Percentiles rank a stretch among this genome's conserved stretches.
phyloP scores from a whole-genome alignment of 371 early-diverging fungal species.

The Fennellomyces sp. region DNA sequence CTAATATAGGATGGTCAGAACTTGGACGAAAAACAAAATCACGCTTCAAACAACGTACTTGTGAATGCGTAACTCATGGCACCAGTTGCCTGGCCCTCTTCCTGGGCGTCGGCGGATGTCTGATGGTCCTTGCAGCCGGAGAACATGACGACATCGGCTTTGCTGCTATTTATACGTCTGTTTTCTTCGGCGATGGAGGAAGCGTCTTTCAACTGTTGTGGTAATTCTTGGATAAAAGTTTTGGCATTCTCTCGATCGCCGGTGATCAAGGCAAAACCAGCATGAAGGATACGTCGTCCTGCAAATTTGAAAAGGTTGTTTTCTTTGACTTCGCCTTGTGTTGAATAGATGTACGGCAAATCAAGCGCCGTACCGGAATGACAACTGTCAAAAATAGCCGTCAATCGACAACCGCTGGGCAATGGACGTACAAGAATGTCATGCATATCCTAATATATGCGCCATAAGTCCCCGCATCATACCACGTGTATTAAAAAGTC shows the following conservation, averaged over 20 bases:
- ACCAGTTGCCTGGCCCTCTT: constrained; percentile 69
- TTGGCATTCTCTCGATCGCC: constrained; percentile 50
- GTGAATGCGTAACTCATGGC: constrained; percentile 90
- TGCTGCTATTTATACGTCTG: constrained; percentile 56
- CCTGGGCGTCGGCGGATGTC: constrained; percentile 86
- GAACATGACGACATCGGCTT: constrained; percentile 86
- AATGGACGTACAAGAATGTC: constrained; percentile 80
- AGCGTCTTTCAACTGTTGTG: constrained; percentile 42
- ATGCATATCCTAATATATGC: constrained; percentile 60
- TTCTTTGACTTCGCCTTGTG: constrained; percentile 69
- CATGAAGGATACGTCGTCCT: constrained; percentile 41
- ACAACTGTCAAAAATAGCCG: constrained; percentile 86
- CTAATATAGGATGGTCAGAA: constrained; percentile 9
- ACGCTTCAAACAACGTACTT: constrained; percentile 31
- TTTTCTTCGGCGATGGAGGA: constrained; percentile 36
- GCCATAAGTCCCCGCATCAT: too few relatives aligned
- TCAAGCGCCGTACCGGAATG: constrained; percentile 90
- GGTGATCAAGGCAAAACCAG: constrained; percentile 55
- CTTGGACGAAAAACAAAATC: background rate
- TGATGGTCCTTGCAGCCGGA: constrained; percentile 91
- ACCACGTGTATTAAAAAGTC: background rate
- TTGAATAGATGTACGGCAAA: constrained; percentile 82
- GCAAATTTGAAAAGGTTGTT: constrained; percentile 49
- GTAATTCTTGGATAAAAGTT: constrained; percentile 47
- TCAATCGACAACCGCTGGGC: constrained; percentile 83